Base-by-base conservation (phyloP, 192 early-diverging fungal genomes). In the Coemansia sp. region DNA sequence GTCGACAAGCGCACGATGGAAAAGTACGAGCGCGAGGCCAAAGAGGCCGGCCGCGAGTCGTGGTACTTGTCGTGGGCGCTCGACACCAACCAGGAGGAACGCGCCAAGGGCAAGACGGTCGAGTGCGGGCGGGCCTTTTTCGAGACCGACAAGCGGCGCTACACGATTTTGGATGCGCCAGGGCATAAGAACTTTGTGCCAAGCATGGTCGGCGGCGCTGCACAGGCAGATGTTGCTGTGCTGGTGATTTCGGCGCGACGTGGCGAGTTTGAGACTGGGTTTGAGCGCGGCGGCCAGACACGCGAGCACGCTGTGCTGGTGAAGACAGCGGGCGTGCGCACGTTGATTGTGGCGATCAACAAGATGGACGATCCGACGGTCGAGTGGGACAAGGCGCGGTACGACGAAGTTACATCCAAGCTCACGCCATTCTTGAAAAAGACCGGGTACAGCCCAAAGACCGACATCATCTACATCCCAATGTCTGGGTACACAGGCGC, bases 281-380 rank as follows among this genome's bases (percentile, higher is more conserved):
- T 98, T 64, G 97, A 99, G 67, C 88, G 92, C 66, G 97, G 94
- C 55, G 97, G 97, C 36, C 97, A 99, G 82, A 99, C 96, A 5
- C 91, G 94, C 67, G 97, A 99, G 83, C 97, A 99, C 76, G 94
- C 95, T 21, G 83, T 96, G 79, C 72, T 99, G 72, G 95, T 91
- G 60, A 98, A 97, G 86, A 97, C 94, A 19, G 87, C 90, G n/a
- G 96, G 97, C 52, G 91, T 99, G 62, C 94, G 93, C 82, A 87
- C 89, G 47, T 68, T 99, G 57, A 84, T 99, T 54, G 85, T 97
- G 56, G 97, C 90, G 34, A 88, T 99, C 78, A 99, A 99, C 87
- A 99, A 99, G 87, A 99, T 99, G 97, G 97, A 99, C 69, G 97
- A 99, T 66, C 85, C 90, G 14, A 99, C 97, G 7, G 97, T 99